Conservation (phyloP, 495 filamentous ascomycete species). For the Chaetomidium leptoderma region DNA sequence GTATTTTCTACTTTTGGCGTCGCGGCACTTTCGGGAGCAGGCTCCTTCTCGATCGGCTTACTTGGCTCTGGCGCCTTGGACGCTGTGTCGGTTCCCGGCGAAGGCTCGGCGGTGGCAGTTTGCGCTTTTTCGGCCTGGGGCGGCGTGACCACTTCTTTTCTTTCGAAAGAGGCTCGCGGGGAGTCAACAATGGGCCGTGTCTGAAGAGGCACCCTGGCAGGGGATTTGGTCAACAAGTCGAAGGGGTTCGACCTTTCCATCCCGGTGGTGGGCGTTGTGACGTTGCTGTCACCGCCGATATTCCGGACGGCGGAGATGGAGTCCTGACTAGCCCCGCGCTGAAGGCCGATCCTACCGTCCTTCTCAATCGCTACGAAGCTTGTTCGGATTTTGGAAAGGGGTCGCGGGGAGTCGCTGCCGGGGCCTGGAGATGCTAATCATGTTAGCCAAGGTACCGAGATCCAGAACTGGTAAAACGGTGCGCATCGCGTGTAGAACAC, state of each 20-base stretch:
- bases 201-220: constrained; percentile 31
- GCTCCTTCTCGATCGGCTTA: not conserved
- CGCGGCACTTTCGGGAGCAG: not conserved
- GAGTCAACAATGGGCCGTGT: constrained; percentile 37
- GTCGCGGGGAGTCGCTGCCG: constrained; percentile 47
- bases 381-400: constrained; percentile 72
- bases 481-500: constrained; percentile 2
- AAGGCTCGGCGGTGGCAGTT: not conserved
- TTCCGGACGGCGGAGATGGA: constrained; percentile 38
- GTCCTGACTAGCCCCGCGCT: constrained; percentile 41
- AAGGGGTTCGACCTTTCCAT: constrained; percentile 33
- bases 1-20: constrained; percentile 1
- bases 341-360: constrained; percentile 48
- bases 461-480: not conserved
- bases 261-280: constrained; percentile 28
- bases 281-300: constrained; percentile 36
- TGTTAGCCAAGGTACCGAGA: constrained; percentile 18
- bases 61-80: not conserved
- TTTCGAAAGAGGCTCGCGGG: constrained; percentile 21
- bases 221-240: constrained; percentile 25
- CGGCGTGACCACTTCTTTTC: constrained; percentile 12
- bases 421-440: constrained; percentile 12
- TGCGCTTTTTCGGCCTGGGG: constrained; percentile 4
- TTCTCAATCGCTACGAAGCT: constrained; percentile 79
- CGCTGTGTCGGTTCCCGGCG: not conserved